Percentiles rank a stretch among this genome's conserved stretches.
phyloP scores from a whole-genome alignment of 2,329 filamentous ascomycete species.

The Pseudogymnoascus pannorum region DNA sequence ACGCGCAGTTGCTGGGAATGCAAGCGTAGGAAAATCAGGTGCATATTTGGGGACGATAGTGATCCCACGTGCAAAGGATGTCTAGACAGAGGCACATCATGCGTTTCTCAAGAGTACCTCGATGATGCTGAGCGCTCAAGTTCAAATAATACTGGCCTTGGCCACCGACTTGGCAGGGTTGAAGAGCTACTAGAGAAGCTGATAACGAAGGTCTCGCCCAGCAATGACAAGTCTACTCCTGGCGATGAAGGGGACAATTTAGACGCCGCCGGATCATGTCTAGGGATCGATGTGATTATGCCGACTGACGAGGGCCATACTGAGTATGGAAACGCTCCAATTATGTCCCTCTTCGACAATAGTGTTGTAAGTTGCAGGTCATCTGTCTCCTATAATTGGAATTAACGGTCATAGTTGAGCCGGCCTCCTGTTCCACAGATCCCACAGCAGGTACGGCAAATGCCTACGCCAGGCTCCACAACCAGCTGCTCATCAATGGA shows the following conservation, averaged over 20 bases:
- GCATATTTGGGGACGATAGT: constrained; percentile 35
- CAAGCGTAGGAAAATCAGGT: constrained; percentile 47
- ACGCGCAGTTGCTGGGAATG: constrained; percentile 53
- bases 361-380: constrained; percentile 18
- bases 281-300: constrained; percentile 23
- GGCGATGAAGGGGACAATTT: not conserved
- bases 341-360: constrained; percentile 27
- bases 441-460: constrained; percentile 12
- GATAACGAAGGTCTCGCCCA: constrained; percentile 23
- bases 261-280: constrained; percentile 17
- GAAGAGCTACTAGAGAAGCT: constrained; percentile 25
- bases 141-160: constrained; percentile 19
- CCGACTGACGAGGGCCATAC: constrained; percentile 14
- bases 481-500: constrained; percentile 15
- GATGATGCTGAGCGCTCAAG: constrained; percentile 24
- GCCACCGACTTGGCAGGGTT: constrained; percentile 26
- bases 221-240: constrained; percentile 12
- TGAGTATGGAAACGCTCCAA: constrained; percentile 17
- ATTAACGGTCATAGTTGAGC: constrained; percentile 6
- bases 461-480: constrained; percentile 19
- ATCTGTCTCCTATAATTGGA: not conserved
- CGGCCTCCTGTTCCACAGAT: not conserved
- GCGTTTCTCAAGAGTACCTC: constrained; percentile 28
- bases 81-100: constrained; percentile 32
- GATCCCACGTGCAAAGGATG: constrained; percentile 40